phyloP scores from a whole-genome alignment of 1,139 yeast genomes.

The Yarrowia galli region DNA sequence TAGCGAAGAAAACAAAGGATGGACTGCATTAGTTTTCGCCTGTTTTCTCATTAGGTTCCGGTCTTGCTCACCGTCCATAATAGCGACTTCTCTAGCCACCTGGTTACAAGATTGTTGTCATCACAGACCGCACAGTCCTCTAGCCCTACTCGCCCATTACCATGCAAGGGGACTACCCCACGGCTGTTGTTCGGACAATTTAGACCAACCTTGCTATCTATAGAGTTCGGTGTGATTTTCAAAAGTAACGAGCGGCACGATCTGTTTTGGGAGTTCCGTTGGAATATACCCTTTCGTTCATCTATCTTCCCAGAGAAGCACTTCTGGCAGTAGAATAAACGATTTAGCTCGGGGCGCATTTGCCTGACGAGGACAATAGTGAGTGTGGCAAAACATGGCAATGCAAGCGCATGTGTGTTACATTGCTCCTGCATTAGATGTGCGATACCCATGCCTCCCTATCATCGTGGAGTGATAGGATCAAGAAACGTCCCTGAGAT shows the following conservation, averaged over 20 bases:
- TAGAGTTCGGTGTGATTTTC: constrained; percentile 2
- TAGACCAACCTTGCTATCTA: not conserved
- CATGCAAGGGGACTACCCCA: constrained; percentile 24
- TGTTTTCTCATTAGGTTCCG: not conserved
- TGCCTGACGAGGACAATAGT: not conserved
- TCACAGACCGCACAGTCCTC: not conserved
- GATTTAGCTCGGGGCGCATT: constrained; percentile 4
- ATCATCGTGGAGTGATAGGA: not conserved
- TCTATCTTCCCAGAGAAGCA: not conserved
- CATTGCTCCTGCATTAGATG: constrained; percentile 14
- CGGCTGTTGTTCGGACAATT: not conserved
- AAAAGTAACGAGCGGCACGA: constrained; percentile 5
- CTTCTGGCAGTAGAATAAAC: no score
- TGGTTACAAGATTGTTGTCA: not conserved
- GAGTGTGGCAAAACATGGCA: not conserved
- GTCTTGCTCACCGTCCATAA: not conserved
- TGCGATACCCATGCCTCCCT: not conserved
- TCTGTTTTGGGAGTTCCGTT: constrained; percentile 10
- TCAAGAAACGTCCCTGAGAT: not conserved
- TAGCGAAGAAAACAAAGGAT: not conserved
- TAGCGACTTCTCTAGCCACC: not conserved
- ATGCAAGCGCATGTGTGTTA: constrained; percentile 13
- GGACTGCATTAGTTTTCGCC: not conserved
- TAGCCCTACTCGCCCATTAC: not conserved
- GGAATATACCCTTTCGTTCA: not conserved